These are phyloP conservation scores for Chaetothyriales sp. DNA, from an alignment of 2,329 filamentous ascomycete species.

Conservation along the genomic window DNA sequence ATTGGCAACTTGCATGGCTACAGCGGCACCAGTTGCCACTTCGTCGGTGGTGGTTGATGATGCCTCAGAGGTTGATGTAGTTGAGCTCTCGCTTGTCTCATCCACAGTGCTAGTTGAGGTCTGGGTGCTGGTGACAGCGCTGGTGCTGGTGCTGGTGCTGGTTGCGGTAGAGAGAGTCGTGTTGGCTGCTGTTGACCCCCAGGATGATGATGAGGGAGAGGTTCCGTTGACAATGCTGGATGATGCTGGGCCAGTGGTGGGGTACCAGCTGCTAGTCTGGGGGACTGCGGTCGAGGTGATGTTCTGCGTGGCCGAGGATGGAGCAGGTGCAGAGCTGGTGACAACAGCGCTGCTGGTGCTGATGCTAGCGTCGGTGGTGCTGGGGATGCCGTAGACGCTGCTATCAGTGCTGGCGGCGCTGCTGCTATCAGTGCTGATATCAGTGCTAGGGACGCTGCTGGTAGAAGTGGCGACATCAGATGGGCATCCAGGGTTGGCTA, in stretches of 20 bases:
- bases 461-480: constrained; percentile 1
- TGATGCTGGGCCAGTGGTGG: constrained; percentile 1
- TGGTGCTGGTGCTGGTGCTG: constrained; percentile 1
- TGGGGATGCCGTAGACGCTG: background rate
- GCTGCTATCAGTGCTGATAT: constrained; percentile 2
- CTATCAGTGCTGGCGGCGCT: background rate
- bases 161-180: constrained; percentile 1
- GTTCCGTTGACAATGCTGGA: constrained; percentile 1
- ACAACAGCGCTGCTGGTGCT: background rate
- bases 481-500: constrained; percentile 6
- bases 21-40: constrained; percentile 6
- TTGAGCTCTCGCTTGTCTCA: background rate
- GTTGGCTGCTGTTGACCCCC: background rate
- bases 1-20: constrained; percentile 6
- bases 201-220: constrained; percentile 3
- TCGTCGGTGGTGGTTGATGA: constrained; percentile 5
- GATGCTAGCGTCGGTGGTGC: no score
- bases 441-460: background rate
- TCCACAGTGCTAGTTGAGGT: background rate
- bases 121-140: background rate
- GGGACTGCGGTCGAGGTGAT: constrained; percentile 1
- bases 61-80: background rate
- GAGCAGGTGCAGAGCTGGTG: constrained; percentile 1
- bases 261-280: background rate
- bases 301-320: constrained; percentile 2